These are phyloP conservation scores for Haemoproteus tartakovskyi DNA, from an alignment of 169 alveolate genomes.

Conservation along the genomic window DNA sequence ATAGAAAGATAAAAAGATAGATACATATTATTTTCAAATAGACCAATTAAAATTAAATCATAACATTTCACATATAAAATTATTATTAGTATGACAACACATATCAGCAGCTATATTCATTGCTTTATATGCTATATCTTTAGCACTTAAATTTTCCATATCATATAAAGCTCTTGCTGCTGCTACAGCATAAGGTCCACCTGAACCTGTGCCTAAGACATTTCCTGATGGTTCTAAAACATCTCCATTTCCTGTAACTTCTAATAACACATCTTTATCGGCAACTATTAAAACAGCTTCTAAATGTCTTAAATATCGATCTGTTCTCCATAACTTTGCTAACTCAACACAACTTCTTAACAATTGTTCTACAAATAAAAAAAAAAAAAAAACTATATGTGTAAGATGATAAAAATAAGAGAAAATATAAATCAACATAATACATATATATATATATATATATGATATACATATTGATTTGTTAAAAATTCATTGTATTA, in stretches of 20 bases:
- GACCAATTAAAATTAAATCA: background rate
- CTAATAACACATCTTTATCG: constrained; percentile 75
- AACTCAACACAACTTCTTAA: constrained; percentile 82
- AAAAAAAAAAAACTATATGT: too few species aligned
- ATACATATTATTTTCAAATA: too few species aligned
- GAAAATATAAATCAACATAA: background rate
- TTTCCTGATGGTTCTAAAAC: constrained; percentile 82
- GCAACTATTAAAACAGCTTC: constrained; percentile 82
- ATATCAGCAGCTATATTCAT: constrained; percentile 83
- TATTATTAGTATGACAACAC: constrained; percentile 76
- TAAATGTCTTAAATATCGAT: constrained; percentile 75
- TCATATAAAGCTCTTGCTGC: constrained; percentile 82
- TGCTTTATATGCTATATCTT: constrained; percentile 75
- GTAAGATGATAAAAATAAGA: background rate
- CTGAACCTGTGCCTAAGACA: constrained; percentile 83
- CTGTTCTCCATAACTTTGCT: constrained; percentile 85
- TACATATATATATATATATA: background rate
- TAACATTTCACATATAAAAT: constrained; percentile 69
- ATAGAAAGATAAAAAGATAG: too few species aligned
- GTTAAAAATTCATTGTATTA: background rate
- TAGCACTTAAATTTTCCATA: constrained; percentile 73
- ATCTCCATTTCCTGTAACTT: constrained; percentile 83
- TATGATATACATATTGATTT: background rate
- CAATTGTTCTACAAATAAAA: constrained; percentile 78
- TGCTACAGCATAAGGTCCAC: constrained; percentile 85